These are phyloP conservation scores for Allium cepa DNA, from an alignment of 106 monocot species.

Conservation along the genomic window DNA sequence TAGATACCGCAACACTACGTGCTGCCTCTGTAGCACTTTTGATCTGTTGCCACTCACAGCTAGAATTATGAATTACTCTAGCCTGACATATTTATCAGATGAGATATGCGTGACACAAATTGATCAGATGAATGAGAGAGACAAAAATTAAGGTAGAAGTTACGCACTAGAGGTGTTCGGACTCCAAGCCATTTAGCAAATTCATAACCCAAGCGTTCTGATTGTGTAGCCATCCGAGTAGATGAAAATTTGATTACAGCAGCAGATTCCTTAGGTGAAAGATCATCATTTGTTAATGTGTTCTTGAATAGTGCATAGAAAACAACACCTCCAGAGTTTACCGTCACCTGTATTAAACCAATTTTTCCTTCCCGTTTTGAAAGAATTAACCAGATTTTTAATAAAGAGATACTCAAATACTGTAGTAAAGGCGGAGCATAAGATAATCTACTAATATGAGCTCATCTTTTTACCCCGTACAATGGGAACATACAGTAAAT, in stretches of 20 bases:
- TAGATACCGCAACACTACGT: slow-evolving; percentile 20
- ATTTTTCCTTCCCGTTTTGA: background rate
- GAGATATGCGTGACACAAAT: background rate
- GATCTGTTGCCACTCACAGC: slow-evolving; percentile 69
- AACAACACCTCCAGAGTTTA: slow-evolving; percentile 88
- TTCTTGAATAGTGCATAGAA: slow-evolving; percentile 70
- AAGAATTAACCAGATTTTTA: too few relatives aligned
- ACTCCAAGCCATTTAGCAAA: slow-evolving; percentile 91
- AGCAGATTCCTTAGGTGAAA: slow-evolving; percentile 34
- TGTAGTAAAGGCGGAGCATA: too few relatives aligned
- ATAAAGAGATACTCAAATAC: too few relatives aligned
- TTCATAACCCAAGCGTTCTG: slow-evolving; percentile 86
- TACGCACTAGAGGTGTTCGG: slow-evolving; percentile 60
- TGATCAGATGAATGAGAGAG: background rate
- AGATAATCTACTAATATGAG: too few relatives aligned
- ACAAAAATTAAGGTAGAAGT: background rate
- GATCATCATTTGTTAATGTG: slow-evolving; percentile 3
- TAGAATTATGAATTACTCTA: slow-evolving; percentile 63
- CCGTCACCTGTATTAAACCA: slow-evolving; percentile 52
- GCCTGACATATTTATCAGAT: slow-evolving; percentile 26
- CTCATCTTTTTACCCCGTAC: too few relatives aligned
- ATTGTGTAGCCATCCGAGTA: slow-evolving; percentile 90
- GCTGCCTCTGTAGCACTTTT: slow-evolving; percentile 71
- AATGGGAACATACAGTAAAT: too few relatives aligned
- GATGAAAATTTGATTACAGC: slow-evolving; percentile 79